Evolutionary conservation across 345 rosid genomes (phyloP), one percentile per base, ranked within the genome.

Genomic region (Eucalyptus urophylla): DNA sequence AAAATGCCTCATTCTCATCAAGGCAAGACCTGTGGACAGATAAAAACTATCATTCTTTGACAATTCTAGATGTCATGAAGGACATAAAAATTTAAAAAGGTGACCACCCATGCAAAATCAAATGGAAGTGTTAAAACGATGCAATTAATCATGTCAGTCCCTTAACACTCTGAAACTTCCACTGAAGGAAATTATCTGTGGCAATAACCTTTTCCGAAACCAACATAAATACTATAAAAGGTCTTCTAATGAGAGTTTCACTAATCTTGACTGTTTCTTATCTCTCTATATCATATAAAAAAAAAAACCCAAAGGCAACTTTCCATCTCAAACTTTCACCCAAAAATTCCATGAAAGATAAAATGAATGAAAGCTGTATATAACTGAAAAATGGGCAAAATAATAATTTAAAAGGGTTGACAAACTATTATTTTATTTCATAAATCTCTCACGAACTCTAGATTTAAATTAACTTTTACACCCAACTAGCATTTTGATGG

Each of bases 1-100:
- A 91, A 93, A 95, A 97, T 89, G 99, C 94, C 93, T 94, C 91
- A 89, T 96, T 97, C 91, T 95, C 99, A 93, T 97, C 99, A 87
- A 97, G 98, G 91, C 93, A 91, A 86, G 99, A 97, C 99, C 99
- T 97, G 94, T 88, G 86, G 89, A 91, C 67, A 89, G 76, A 90
- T 87, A 88, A 15, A 87, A 87, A 58, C 24, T 45, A 47, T 49
- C 22, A 50, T 54, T 49, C 60, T n/a, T 19, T 86, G 45, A 50
- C 65, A 40, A 51, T 76, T 76, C 85, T 76, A 76, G 85, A 76
- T 13, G 29, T 76, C 85, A 76, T 40, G 22, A 76, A 76, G 85
- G 15, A 40, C 29, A 76, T 40, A 6, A 40, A 40, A 21, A 40
- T 40, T 21, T 6, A 11, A 76, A 76, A 40, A 76, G 85, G 85